phyloP scores from a whole-genome alignment of 2,329 filamentous ascomycete genomes.

The Xylaria arbuscula region DNA sequence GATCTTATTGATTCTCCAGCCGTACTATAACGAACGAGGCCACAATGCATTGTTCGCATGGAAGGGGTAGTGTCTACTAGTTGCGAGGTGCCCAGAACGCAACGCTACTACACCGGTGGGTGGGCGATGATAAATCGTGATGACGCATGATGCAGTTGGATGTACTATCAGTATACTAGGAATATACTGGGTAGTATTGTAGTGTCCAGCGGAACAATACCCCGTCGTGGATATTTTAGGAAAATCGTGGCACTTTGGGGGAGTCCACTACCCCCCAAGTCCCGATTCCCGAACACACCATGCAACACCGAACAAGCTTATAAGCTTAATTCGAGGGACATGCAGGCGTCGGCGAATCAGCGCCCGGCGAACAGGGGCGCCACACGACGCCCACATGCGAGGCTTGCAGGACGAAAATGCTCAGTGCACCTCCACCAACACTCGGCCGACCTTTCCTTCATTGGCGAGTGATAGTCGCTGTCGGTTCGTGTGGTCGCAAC shows the following conservation, averaged over 20 bases:
- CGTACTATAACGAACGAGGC: conserved; percentile 5
- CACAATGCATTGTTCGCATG: conserved; percentile 32
- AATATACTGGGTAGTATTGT: no score
- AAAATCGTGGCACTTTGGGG: conserved; percentile 32
- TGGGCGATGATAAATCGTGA: conserved; percentile 33
- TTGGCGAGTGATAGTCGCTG: conserved; percentile 10
- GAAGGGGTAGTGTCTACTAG: conserved; percentile 6
- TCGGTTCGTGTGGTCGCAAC: conserved; percentile 20
- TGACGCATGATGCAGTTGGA: conserved; percentile 30
- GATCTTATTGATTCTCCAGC: conserved; percentile 24
- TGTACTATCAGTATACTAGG: conserved; percentile 1
- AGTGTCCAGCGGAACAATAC: conserved; percentile 24
- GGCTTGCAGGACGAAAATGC: conserved; percentile 35
- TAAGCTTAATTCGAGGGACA: conserved; percentile 41
- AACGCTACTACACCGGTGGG: conserved; percentile 26
- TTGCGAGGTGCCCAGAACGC: conserved; percentile 8
- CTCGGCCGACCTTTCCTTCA: conserved; percentile 3
- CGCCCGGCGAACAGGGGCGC: conserved; percentile 16
- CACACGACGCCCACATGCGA: conserved; percentile 37
- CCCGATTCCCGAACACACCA: conserved; percentile 36
- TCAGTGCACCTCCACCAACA: conserved; percentile 24
- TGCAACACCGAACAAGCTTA: conserved; percentile 39
- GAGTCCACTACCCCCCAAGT: conserved; percentile 26
- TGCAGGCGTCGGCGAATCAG: conserved; percentile 34
- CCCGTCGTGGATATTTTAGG: conserved; percentile 36